Evolutionary conservation across 495 filamentous ascomycete species (phyloP).

Genomic region (Penicillium salamii): DNA sequence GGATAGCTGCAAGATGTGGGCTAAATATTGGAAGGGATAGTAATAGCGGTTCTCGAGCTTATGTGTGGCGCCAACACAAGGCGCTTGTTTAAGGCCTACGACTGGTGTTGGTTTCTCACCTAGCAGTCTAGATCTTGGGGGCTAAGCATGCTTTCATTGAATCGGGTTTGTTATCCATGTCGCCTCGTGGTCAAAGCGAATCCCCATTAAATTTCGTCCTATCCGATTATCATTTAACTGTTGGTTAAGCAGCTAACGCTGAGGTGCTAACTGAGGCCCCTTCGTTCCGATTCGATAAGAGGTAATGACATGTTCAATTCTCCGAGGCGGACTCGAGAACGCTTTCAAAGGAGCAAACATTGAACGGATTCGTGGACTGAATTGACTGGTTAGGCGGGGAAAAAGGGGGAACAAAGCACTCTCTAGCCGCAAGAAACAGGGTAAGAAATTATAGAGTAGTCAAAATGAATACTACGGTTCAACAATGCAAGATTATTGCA

Average conservation of each 20-base stretch:
- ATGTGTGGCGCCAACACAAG: not conserved
- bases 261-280: not conserved
- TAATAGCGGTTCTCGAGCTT: not conserved
- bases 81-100: not conserved
- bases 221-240: not conserved
- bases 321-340: not conserved
- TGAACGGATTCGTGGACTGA: too few relatives aligned
- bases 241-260: not conserved
- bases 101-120: not conserved
- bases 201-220: not conserved
- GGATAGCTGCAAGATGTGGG: too few relatives aligned
- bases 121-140: not conserved
- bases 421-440: too few relatives aligned
- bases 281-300: not conserved
- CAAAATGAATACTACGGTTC: too few relatives aligned
- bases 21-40: not conserved
- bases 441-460: too few relatives aligned
- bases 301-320: not conserved
- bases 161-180: not conserved
- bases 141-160: not conserved
- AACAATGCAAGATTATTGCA: too few relatives aligned
- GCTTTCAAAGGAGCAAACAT: not conserved
- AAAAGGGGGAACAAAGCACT: too few relatives aligned
- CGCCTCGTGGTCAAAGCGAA: not conserved
- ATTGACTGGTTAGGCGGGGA: too few relatives aligned